Percentiles rank a stretch among this genome's conserved stretches.
These are phyloP conservation scores for Lunasporangiospora selenospora DNA, from an alignment of 192 early-diverging fungal species.

Conservation along the genomic window DNA sequence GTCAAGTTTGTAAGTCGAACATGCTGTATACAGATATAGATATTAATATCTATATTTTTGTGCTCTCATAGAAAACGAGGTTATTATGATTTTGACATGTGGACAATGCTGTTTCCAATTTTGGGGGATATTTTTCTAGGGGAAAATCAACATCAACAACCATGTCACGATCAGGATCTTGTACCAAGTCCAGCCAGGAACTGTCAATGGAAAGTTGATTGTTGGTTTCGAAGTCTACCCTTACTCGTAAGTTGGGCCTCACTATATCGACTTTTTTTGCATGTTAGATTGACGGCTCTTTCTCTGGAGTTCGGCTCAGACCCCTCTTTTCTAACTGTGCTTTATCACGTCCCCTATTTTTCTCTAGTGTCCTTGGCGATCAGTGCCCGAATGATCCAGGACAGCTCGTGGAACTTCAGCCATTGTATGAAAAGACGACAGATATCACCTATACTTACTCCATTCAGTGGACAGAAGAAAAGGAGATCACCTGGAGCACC, in stretches of 20 bases:
- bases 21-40: neutral
- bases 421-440: slow-evolving; percentile 33
- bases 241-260: slow-evolving; percentile 53
- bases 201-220: slow-evolving; percentile 54
- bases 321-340: too few relatives aligned
- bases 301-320: too few relatives aligned
- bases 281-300: too few relatives aligned
- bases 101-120: neutral
- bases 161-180: slow-evolving; percentile 68
- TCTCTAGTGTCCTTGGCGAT: too few relatives aligned
- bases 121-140: slow-evolving; percentile 1
- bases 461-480: slow-evolving; percentile 71
- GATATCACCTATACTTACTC: slow-evolving; percentile 71
- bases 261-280: too few relatives aligned
- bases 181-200: slow-evolving; percentile 50
- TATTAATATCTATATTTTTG: too few relatives aligned
- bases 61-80: too few relatives aligned
- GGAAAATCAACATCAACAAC: slow-evolving; percentile 67
- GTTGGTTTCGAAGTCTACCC: slow-evolving; percentile 80
- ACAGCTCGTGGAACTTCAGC: slow-evolving; percentile 43
- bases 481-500: slow-evolving; percentile 55
- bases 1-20: slow-evolving; percentile 41
- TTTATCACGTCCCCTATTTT: too few relatives aligned
- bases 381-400: slow-evolving; percentile 39
- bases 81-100: neutral